Percentiles rank a stretch among this genome's conserved stretches.
phyloP scores from a whole-genome alignment of 164 flowering plant genomes.

The Chloranthus sessilifolius region DNA sequence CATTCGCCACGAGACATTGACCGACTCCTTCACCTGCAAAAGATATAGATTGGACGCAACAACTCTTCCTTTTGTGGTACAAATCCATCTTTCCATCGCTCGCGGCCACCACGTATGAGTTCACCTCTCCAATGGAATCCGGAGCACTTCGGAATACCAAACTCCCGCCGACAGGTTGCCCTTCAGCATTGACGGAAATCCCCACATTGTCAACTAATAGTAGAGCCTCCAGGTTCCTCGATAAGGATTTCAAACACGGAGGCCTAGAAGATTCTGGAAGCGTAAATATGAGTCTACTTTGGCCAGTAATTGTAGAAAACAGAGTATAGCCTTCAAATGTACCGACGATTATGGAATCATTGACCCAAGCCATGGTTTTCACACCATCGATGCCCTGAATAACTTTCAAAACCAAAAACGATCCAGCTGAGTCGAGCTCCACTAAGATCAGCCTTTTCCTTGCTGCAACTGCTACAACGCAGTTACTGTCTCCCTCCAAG shows the following conservation, averaged over 20 bases:
- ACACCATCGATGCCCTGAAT: constrained; percentile 59
- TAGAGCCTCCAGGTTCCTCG: constrained; percentile 53
- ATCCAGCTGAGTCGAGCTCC: constrained; percentile 38
- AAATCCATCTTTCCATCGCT: constrained; percentile 67
- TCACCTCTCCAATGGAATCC: constrained; percentile 59
- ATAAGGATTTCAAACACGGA: constrained; percentile 54
- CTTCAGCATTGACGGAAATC: constrained; percentile 53
- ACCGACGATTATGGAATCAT: constrained; percentile 77
- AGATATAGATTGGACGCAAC: constrained; percentile 45
- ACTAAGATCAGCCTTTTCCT: constrained; percentile 59
- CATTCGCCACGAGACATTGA: constrained; percentile 47
- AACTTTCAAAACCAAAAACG: constrained; percentile 51
- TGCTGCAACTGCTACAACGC: constrained; percentile 40
- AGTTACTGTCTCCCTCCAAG: constrained; percentile 20
- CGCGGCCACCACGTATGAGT: constrained; percentile 46
- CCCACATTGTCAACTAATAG: constrained; percentile 93
- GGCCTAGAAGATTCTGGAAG: constrained; percentile 58
- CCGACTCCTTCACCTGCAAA: constrained; percentile 50
- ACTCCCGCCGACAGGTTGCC: constrained; percentile 92
- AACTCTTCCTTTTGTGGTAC: constrained; percentile 66
- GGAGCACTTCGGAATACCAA: constrained; percentile 60
- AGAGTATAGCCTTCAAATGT: constrained; percentile 58
- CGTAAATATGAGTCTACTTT: constrained; percentile 49
- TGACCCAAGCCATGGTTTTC: constrained; percentile 66
- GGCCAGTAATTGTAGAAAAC: constrained; percentile 58